Conservation (phyloP, 2,329 filamentous ascomycete genomes). For the Dothideomycetidae sp. region DNA sequence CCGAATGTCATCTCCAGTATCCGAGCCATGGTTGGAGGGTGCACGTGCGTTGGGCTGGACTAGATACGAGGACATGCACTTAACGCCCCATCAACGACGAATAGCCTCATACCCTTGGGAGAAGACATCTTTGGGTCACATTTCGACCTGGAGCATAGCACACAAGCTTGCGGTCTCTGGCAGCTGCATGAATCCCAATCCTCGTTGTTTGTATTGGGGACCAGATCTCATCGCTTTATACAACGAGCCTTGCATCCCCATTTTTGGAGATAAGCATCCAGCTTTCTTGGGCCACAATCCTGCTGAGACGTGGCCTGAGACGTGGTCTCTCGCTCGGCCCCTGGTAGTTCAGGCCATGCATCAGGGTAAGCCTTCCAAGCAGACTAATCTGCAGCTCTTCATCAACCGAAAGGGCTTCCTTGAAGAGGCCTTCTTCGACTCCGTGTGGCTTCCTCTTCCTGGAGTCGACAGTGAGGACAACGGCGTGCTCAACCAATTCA, state of each 20-base stretch:
- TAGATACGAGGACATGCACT: constrained; percentile 1
- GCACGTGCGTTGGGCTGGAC: constrained; percentile 4
- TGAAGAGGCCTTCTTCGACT: constrained; percentile 11
- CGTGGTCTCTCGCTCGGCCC: constrained; percentile 14
- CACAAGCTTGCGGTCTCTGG: constrained; percentile 6
- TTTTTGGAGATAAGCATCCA: constrained; percentile 18
- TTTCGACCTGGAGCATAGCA: constrained; percentile 2
- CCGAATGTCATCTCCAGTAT: background rate
- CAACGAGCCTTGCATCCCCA: constrained; percentile 18
- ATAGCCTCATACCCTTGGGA: constrained; percentile 4
- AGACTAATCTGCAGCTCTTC: constrained; percentile 9
- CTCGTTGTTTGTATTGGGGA: constrained; percentile 17
- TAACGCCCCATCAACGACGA: constrained; percentile 4
- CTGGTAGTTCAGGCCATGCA: constrained; percentile 15
- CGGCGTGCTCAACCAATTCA: constrained; percentile 17
- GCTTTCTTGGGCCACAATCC: constrained; percentile 14
- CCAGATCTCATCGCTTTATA: constrained; percentile 20
- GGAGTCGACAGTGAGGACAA: constrained; percentile 13
- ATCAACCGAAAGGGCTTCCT: constrained; percentile 10
- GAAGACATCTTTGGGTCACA: constrained; percentile 3
- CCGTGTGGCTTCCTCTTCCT: constrained; percentile 10
- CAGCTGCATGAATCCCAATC: constrained; percentile 6
- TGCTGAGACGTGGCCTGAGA: constrained; percentile 14
- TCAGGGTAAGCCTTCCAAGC: constrained; percentile 10
- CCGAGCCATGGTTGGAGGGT: constrained; percentile 1